These are phyloP conservation scores for Aspergillus hiratsukae DNA, from an alignment of 2,329 filamentous ascomycete species.

Conservation along the genomic window DNA sequence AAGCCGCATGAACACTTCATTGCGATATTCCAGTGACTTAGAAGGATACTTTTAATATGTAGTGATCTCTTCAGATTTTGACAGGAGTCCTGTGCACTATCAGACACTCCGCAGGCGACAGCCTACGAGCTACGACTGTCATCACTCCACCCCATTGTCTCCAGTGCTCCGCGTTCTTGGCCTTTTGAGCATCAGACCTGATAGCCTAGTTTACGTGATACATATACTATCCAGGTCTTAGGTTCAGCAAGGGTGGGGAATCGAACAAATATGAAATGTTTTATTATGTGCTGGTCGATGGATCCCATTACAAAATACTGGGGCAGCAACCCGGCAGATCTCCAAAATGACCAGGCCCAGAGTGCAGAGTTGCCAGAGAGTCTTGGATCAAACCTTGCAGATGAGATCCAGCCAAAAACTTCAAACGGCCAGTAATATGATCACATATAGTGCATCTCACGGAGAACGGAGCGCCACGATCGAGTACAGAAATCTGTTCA, in stretches of 20 bases:
- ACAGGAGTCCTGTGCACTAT: not conserved
- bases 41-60: not conserved
- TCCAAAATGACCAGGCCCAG: not conserved
- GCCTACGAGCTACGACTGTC: no score
- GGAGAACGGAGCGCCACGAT: not conserved
- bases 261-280: constrained; percentile 17
- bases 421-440: not conserved
- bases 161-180: not conserved
- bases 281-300: constrained; percentile 9
- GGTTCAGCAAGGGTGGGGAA: constrained; percentile 10
- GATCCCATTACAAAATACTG: constrained; percentile 21
- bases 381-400: not conserved
- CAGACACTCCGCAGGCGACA: not conserved
- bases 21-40: not conserved
- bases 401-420: not conserved
- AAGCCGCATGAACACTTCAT: not conserved
- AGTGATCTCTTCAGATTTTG: not conserved
- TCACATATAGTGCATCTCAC: not conserved
- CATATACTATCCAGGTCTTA: not conserved
- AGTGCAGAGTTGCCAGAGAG: not conserved
- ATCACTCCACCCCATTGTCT: not conserved
- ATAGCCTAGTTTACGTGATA: not conserved
- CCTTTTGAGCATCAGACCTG: not conserved
- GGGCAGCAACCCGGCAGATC: constrained; percentile 18
- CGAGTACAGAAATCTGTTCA: not conserved